Conservation (phyloP, 768 basidiomycete species). For the Pluteus cervinus region DNA sequence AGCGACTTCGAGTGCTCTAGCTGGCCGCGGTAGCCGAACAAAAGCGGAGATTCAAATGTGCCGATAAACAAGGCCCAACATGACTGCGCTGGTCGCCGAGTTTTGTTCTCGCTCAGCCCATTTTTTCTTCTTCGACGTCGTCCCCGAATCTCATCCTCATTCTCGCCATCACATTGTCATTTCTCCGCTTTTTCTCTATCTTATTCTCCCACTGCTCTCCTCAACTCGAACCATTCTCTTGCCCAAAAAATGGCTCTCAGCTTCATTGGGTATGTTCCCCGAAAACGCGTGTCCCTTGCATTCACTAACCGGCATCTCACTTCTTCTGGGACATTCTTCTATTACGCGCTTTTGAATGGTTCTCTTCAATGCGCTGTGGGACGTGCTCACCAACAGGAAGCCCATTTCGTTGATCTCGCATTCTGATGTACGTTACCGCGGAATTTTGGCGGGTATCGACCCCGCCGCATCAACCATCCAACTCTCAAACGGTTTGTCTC, state of each 20-base stretch:
- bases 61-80: too few species aligned
- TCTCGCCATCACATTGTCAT: neutral
- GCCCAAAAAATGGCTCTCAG: constrained; percentile 54
- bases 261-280: constrained; percentile 59
- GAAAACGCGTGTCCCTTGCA: neutral
- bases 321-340: neutral
- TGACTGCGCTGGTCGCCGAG: too few species aligned
- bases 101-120: too few species aligned
- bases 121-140: too few species aligned
- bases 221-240: too few species aligned
- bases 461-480: constrained; percentile 82
- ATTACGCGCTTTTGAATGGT: neutral
- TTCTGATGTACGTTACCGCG: constrained; percentile 86
- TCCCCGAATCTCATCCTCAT: constrained; percentile 1
- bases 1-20: too few species aligned
- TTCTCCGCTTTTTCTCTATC: neutral
- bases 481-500: constrained; percentile 70
- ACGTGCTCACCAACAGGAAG: constrained; percentile 46
- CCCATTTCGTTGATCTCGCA: constrained; percentile 87
- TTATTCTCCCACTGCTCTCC: constrained; percentile 3
- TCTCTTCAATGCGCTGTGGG: constrained; percentile 9
- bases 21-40: too few species aligned
- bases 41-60: too few species aligned
- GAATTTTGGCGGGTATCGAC: constrained; percentile 83
- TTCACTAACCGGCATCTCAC: constrained; percentile 5